A percentile compares a stretch with the other conserved stretches of the same genome.
Evolutionary conservation across 345 rosid species (phyloP).

Genomic region (Combretum micranthum): DNA sequence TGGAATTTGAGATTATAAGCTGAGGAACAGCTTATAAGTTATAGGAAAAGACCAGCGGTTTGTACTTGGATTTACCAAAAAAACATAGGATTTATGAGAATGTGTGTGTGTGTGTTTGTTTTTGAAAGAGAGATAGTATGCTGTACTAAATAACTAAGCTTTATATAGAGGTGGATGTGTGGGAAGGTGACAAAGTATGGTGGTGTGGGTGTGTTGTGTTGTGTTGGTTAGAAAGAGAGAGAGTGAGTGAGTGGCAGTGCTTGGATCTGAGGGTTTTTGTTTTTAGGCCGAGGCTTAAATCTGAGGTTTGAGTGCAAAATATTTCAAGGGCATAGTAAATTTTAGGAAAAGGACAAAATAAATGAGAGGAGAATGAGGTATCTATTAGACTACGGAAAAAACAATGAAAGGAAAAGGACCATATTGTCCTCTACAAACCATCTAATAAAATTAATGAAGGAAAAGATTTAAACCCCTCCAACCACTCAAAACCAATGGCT

Average conservation of each 20-base stretch:
- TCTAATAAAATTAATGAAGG: constrained; percentile 8
- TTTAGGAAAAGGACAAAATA: constrained; percentile 31
- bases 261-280: not conserved
- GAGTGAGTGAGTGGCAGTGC: constrained; percentile 7
- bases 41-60: too few species aligned
- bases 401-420: constrained; percentile 38
- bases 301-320: too few species aligned
- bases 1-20: not conserved
- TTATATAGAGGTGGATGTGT: constrained; percentile 7
- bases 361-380: constrained; percentile 22
- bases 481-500: not conserved
- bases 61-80: not conserved
- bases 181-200: constrained; percentile 8
- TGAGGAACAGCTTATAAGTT: not conserved
- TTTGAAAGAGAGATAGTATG: not conserved
- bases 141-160: too few species aligned
- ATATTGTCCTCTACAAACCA: constrained; percentile 38
- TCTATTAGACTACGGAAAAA: constrained; percentile 27
- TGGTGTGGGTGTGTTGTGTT: too few species aligned
- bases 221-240: not conserved
- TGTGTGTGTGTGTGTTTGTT: not conserved
- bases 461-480: constrained; percentile 1
- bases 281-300: not conserved
- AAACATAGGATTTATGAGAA: not conserved
- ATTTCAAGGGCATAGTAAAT: too few species aligned